These are phyloP conservation scores for Ophiosphaerella korrae DNA, from an alignment of 2,329 filamentous ascomycete genomes.

Conservation along the genomic window DNA sequence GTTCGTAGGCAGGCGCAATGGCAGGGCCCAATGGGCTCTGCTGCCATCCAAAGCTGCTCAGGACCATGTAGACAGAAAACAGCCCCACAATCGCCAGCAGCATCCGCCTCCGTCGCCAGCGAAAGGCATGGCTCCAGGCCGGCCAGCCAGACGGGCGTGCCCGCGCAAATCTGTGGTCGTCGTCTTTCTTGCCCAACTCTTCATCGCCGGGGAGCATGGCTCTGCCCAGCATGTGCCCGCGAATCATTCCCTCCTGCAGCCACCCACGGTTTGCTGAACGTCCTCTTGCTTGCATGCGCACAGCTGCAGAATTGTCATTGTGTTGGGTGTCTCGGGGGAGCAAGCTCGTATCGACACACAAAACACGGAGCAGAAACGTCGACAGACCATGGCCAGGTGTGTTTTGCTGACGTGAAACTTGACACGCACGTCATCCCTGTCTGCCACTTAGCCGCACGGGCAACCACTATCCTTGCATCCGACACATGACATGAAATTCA, in stretches of 20 bases:
- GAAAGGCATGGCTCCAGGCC: constrained; percentile 33
- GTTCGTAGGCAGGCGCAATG: neutral
- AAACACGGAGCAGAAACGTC: no score
- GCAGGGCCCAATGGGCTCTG: constrained; percentile 2
- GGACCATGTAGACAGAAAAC: constrained; percentile 65
- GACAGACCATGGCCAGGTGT: no score
- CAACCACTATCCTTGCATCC: neutral
- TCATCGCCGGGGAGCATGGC: constrained; percentile 60
- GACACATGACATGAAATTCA: neutral
- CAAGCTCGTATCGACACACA: no score
- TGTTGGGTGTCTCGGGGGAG: constrained; percentile 2
- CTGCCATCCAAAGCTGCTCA: constrained; percentile 47
- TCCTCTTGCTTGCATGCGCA: constrained; percentile 30
- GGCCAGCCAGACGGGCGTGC: constrained; percentile 40
- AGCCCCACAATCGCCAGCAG: constrained; percentile 44
- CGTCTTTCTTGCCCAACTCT: constrained; percentile 69
- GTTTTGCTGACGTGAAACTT: no score
- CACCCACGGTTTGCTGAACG: constrained; percentile 29
- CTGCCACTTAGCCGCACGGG: constrained; percentile 3
- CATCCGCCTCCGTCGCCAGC: constrained; percentile 58
- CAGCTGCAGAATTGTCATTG: constrained; percentile 28
- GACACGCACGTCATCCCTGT: neutral
- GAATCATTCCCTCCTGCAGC: constrained; percentile 31
- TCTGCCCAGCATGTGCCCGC: constrained; percentile 45
- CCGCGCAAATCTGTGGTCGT: constrained; percentile 58